Conservation (phyloP, 1,139 yeast genomes). For the Lodderomyces theae region DNA sequence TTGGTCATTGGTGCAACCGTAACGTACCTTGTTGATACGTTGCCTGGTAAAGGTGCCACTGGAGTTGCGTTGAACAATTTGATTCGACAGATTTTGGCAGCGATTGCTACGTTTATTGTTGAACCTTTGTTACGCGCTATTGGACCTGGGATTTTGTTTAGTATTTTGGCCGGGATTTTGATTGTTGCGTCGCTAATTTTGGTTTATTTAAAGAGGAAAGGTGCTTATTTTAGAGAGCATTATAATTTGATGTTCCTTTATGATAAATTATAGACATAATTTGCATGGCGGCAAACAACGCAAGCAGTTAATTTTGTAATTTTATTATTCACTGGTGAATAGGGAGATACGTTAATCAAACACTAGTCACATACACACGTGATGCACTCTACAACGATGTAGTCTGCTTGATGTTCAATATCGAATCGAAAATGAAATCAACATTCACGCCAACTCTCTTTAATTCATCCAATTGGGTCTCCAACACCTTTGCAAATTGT, state of each 20-base stretch:
- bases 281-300: no score
- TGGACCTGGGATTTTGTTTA: slow-evolving; percentile 69
- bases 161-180: slow-evolving; percentile 62
- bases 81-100: slow-evolving; percentile 70
- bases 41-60: slow-evolving; percentile 87
- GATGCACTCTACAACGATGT: background rate
- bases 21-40: slow-evolving; percentile 77
- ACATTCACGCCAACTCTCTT: slow-evolving; percentile 71
- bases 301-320: no score
- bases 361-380: background rate
- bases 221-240: slow-evolving; percentile 62
- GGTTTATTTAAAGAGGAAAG: slow-evolving; percentile 52
- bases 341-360: background rate
- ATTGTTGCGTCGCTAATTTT: slow-evolving; percentile 43
- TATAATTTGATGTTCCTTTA: slow-evolving; percentile 61
- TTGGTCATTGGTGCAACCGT: slow-evolving; percentile 77
- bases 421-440: slow-evolving; percentile 54
- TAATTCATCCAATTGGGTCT: slow-evolving; percentile 60
- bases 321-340: slow-evolving; percentile 1
- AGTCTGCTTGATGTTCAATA: slow-evolving; percentile 9
- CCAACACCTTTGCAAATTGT: slow-evolving; percentile 52
- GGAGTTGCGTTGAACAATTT: slow-evolving; percentile 84
- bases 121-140: slow-evolving; percentile 64
- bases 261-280: slow-evolving; percentile 34
- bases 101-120: slow-evolving; percentile 70